Evolutionary conservation across 306 rosid species (phyloP).

Genomic region (Corylus heterophylla): DNA sequence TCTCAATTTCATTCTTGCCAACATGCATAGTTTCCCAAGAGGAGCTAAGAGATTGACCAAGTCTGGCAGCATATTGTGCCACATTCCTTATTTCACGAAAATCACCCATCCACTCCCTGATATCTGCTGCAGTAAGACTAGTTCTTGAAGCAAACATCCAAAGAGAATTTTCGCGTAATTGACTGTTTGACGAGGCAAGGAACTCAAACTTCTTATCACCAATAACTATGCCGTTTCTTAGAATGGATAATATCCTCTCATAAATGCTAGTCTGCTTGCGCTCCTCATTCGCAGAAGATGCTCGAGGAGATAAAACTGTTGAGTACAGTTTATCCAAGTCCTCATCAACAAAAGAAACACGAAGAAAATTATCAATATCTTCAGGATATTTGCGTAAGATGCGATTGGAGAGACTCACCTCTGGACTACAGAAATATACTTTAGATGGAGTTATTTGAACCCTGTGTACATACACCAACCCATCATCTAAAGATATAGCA

Average conservation of each 20-base stretch:
- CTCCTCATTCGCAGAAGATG: conserved; percentile 6
- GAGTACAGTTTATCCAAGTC: conserved; percentile 36
- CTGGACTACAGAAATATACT: conserved; percentile 48
- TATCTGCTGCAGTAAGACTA: conserved; percentile 34
- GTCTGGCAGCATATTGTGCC: conserved; percentile 42
- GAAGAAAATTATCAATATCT: conserved; percentile 46
- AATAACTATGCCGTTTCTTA: conserved; percentile 38
- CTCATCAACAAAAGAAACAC: conserved; percentile 49
- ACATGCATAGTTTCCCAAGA: conserved; percentile 35
- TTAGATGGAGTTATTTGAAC: conserved; percentile 41
- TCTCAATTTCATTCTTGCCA: conserved; percentile 16
- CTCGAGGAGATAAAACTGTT: conserved; percentile 19
- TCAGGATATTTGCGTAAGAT: conserved; percentile 34
- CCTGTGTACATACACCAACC: conserved; percentile 39
- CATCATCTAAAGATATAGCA: conserved; percentile 37
- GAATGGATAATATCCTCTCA: conserved; percentile 27
- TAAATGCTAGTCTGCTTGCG: conserved; percentile 26
- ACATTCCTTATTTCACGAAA: conserved; percentile 37
- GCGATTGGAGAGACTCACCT: conserved; percentile 45
- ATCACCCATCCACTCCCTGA: conserved; percentile 49
- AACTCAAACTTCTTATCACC: conserved; percentile 48
- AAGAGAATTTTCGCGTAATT: conserved; percentile 31
- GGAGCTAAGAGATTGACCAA: conserved; percentile 53
- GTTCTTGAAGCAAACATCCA: conserved; percentile 58
- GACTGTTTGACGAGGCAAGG: conserved; percentile 44